Evolutionary conservation across 2,329 filamentous ascomycete species (phyloP).

Genomic region (Xylariaceae sp.): DNA sequence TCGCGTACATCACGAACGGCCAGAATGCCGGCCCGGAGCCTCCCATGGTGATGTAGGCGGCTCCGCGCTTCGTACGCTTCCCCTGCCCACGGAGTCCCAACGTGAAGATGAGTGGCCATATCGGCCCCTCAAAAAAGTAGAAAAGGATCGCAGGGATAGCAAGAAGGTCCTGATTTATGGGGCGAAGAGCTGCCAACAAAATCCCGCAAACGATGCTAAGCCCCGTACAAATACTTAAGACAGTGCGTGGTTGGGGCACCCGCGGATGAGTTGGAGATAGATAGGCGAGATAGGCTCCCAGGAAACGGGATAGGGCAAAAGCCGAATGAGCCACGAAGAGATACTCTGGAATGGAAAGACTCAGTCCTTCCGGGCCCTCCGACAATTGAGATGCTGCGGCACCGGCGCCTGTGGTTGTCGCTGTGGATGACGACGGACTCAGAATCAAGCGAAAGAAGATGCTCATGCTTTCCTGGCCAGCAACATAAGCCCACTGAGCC

Average conservation of each 20-base stretch:
- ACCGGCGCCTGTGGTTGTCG: slow-evolving; percentile 25
- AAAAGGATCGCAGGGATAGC: slow-evolving; percentile 68
- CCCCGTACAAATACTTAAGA: slow-evolving; percentile 64
- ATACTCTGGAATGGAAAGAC: slow-evolving; percentile 63
- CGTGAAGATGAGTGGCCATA: slow-evolving; percentile 81
- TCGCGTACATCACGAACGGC: slow-evolving; percentile 73
- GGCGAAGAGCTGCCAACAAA: slow-evolving; percentile 49
- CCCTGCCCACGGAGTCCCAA: slow-evolving; percentile 80
- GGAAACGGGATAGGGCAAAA: slow-evolving; percentile 75
- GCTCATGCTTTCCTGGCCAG: slow-evolving; percentile 68
- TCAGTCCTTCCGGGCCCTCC: slow-evolving; percentile 48
- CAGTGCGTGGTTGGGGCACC: slow-evolving; percentile 68
- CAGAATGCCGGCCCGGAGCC: slow-evolving; percentile 74
- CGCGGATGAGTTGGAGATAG: slow-evolving; percentile 49
- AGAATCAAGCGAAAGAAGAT: slow-evolving; percentile 62
- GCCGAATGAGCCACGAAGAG: slow-evolving; percentile 71
- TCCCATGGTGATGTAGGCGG: slow-evolving; percentile 76
- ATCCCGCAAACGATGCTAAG: slow-evolving; percentile 62
- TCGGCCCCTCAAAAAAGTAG: slow-evolving; percentile 80
- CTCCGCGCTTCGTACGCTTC: slow-evolving; percentile 76
- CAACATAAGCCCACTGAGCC: slow-evolving; percentile 79
- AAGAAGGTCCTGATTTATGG: slow-evolving; percentile 51
- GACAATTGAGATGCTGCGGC: slow-evolving; percentile 46
- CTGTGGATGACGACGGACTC: slow-evolving; percentile 34
- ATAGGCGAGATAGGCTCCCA: slow-evolving; percentile 66